Base-by-base conservation (phyloP, 805 yeast genomes). In the Saturnispora diversa region DNA sequence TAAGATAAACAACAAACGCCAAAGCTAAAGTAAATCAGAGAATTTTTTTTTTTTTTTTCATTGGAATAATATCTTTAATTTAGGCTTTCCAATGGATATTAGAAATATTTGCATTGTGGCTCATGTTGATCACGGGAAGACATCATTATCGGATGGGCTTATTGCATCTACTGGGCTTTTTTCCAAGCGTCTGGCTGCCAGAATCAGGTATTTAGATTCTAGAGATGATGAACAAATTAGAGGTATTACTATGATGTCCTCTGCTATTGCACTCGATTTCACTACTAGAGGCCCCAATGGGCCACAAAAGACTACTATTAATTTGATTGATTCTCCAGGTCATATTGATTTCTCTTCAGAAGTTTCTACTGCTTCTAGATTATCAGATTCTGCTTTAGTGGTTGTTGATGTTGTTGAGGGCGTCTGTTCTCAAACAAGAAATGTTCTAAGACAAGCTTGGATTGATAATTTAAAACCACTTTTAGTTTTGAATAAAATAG, bases 71-170 rank as follows among this genome's bases (percentile, higher is more conserved):
- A 16, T 13, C n/a, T 16, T 23, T 13, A 23, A 15, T 24, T 16
- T 34, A 10, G 7, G n/a, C 20, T 17, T 17, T 11, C 77, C 94
- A 0, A 63, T 71, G 12, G 66, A 75, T 45, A 77, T 90, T 23
- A 70, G 98, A 45, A 92, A 92, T 60, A 85, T 92, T 32, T 92
- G 98, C 62, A 86, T 92, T 46, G 69, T 92, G 37, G 99, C 99
- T 0, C 99, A 92, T 62, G 98, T 92, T 19, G 99, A 92, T 59
- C 99, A 92, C 57, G 99, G 99, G 21, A 92, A 92, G 63, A 92
- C 99, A 0, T 85, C 97, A 2, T 66, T 92, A 24, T 83, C 95
- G 32, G 99, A 92, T 60, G 83, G 95, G 8, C 65, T 92, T 35
- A 64, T 92, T 29, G 97, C 98, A 20, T 82, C 95, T 27, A 92